phyloP scores from a whole-genome alignment of 1,284 basidiomycete genomes.

The Microbotryum lychnidis-dioicae region DNA sequence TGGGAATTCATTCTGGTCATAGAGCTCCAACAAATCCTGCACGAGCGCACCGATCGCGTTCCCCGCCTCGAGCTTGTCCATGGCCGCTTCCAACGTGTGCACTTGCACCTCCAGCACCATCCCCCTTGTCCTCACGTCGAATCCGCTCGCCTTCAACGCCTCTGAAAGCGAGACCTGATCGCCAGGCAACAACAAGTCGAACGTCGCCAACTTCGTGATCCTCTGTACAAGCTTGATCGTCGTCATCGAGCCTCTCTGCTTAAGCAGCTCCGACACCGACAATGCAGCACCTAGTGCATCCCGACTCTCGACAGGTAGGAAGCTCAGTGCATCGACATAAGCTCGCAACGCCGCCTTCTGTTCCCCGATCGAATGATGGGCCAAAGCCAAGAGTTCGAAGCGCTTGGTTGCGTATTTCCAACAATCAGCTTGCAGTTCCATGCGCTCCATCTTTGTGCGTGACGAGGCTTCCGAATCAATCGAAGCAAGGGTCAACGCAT shows the following conservation, averaged over 20 bases:
- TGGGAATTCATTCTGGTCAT: constrained; percentile 34
- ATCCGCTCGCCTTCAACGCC: background rate
- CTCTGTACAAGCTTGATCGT: constrained; percentile 14
- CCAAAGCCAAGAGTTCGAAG: constrained; percentile 28
- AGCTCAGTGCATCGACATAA: constrained; percentile 10
- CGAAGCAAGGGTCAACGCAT: no score
- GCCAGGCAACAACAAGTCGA: constrained; percentile 23
- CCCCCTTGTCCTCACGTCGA: background rate
- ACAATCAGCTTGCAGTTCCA: no score
- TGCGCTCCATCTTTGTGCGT: no score
- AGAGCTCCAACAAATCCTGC: constrained; percentile 30
- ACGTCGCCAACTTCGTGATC: constrained; percentile 15
- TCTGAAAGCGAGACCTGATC: background rate
- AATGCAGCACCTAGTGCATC: background rate
- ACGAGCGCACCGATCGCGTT: constrained; percentile 4
- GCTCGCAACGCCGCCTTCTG: constrained; percentile 20
- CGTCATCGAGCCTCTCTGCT: no score
- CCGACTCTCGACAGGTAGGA: background rate
- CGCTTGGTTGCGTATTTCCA: constrained; percentile 12
- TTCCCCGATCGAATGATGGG: constrained; percentile 19
- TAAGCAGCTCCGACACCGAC: no score
- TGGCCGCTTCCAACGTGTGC: constrained; percentile 2
- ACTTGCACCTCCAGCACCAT: constrained; percentile 23
- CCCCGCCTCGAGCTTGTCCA: constrained; percentile 12
- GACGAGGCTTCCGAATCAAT: no score